phyloP scores from a whole-genome alignment of 2,329 filamentous ascomycete genomes.

The Aureobasidium sp. region DNA sequence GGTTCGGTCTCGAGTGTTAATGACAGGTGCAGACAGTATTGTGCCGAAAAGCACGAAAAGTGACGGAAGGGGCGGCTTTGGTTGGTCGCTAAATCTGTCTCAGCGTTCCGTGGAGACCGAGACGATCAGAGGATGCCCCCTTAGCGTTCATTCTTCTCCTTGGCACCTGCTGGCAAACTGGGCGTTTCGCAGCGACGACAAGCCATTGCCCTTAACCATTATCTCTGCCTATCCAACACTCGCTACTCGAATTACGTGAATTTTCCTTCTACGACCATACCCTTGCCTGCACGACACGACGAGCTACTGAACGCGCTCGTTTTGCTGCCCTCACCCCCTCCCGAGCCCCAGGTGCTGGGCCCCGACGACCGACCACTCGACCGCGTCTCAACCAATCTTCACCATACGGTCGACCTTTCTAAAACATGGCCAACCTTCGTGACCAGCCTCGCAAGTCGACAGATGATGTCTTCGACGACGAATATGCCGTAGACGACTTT shows the following conservation, averaged over 20 bases:
- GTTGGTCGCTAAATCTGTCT: not conserved
- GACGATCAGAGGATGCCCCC: not conserved
- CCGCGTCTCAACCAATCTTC: not conserved
- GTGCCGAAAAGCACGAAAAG: not conserved
- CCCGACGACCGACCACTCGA: slow-evolving; percentile 5
- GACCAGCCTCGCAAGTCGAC: not conserved
- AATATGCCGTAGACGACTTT: slow-evolving; percentile 36
- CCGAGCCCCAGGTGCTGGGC: slow-evolving; percentile 12
- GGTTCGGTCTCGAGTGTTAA: not conserved
- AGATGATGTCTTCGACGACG: slow-evolving; percentile 43
- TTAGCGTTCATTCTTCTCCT: not conserved
- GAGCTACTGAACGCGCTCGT: slow-evolving; percentile 11
- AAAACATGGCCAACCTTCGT: slow-evolving; percentile 9
- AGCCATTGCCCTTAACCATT: not conserved
- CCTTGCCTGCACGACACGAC: not conserved
- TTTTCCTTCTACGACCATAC: not conserved
- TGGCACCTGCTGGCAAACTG: not conserved
- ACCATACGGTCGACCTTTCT: not conserved
- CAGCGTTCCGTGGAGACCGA: not conserved
- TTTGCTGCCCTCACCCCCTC: slow-evolving; percentile 7
- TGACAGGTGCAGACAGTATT: not conserved
- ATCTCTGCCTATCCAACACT: slow-evolving; percentile 11
- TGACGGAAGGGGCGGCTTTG: not conserved
- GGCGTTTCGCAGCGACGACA: not conserved
- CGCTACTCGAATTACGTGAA: not conserved